Percentiles rank a stretch among this genome's conserved stretches.
Conservation (phyloP, 169 alveolate species). For the Cryptosporidium tyzzeri region DNA sequence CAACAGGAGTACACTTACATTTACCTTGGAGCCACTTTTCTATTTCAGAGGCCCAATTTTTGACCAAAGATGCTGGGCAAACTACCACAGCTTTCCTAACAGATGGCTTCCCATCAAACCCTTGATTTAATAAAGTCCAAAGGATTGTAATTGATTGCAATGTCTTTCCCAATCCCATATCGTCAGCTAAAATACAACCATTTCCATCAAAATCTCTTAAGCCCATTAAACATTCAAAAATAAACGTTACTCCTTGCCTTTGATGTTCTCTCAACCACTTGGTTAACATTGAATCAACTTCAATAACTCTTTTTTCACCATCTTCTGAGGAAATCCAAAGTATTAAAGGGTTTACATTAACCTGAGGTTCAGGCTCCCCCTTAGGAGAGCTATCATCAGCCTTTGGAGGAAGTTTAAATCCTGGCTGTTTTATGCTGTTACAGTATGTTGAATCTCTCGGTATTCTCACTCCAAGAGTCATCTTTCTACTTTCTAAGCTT, state of each 20-base stretch:
- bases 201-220: slow-evolving; percentile 88
- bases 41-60: slow-evolving; percentile 93
- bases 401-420: slow-evolving; percentile 50
- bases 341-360: slow-evolving; percentile 21
- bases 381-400: slow-evolving; percentile 14
- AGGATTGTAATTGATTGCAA: slow-evolving; percentile 90
- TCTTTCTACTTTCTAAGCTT: slow-evolving; percentile 55
- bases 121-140: slow-evolving; percentile 90
- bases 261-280: slow-evolving; percentile 87
- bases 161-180: slow-evolving; percentile 94
- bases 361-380: neutral
- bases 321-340: slow-evolving; percentile 50
- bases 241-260: slow-evolving; percentile 90
- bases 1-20: slow-evolving; percentile 89
- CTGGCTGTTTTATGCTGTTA: slow-evolving; percentile 18
- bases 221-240: slow-evolving; percentile 92
- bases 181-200: slow-evolving; percentile 93
- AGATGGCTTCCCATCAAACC: slow-evolving; percentile 87
- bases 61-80: slow-evolving; percentile 93
- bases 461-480: slow-evolving; percentile 67
- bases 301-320: slow-evolving; percentile 55
- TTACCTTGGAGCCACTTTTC: slow-evolving; percentile 92
- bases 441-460: slow-evolving; percentile 56
- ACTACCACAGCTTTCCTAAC: slow-evolving; percentile 90
- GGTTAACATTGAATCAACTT: slow-evolving; percentile 81